Evolutionary conservation across 306 rosid species (phyloP).

Genomic region (Myrica gale): DNA sequence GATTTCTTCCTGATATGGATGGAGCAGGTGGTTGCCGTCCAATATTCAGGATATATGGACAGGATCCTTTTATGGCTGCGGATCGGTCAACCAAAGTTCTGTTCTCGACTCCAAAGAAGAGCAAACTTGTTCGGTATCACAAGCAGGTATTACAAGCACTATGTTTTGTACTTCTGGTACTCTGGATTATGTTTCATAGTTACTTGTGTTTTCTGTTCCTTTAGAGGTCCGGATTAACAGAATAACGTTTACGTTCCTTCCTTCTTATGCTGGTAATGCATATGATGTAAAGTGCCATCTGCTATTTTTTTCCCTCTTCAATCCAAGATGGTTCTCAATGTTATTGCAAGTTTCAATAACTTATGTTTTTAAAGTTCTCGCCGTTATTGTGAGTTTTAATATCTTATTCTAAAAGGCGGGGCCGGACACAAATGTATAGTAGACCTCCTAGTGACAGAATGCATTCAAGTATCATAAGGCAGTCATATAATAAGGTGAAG

Average conservation of each 20-base stretch:
- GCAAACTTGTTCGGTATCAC: slow-evolving; percentile 73
- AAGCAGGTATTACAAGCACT: slow-evolving; percentile 58
- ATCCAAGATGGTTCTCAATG: not conserved
- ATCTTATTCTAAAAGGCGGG: not conserved
- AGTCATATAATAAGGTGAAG: not conserved
- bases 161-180: not conserved
- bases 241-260: not conserved
- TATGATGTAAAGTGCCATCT: not conserved
- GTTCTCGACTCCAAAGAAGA: slow-evolving; percentile 84
- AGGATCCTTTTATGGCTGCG: slow-evolving; percentile 82
- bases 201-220: not conserved
- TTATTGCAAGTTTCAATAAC: not conserved
- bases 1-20: slow-evolving; percentile 73
- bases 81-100: slow-evolving; percentile 85
- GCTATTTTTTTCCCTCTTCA: not conserved
- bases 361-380: too few relatives aligned
- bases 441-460: not conserved
- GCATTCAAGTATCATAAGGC: not conserved
- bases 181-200: not conserved
- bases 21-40: slow-evolving; percentile 95
- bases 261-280: not conserved
- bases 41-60: slow-evolving; percentile 91
- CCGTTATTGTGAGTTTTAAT: not conserved
- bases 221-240: not conserved
- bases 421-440: not conserved